phyloP scores from a whole-genome alignment of 257 asterid genomes.

The Salvia miltiorrhiza region DNA sequence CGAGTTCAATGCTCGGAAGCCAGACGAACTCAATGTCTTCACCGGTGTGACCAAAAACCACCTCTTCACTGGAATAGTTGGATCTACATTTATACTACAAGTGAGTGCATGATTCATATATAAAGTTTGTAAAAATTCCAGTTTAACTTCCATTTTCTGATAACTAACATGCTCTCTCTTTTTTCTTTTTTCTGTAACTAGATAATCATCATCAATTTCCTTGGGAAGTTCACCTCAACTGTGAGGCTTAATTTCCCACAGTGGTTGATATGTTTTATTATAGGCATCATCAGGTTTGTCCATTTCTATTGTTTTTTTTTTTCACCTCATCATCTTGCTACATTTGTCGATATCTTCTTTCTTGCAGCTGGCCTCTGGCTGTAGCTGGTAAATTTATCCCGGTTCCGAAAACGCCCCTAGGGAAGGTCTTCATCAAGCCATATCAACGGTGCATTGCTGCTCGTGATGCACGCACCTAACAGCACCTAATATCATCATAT shows the following conservation, averaged over 20 bases:
- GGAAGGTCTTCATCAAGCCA: conserved; percentile 67
- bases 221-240: conserved; percentile 70
- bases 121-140: neutral
- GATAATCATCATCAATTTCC: conserved; percentile 75
- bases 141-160: conserved; percentile 2
- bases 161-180: conserved; percentile 17
- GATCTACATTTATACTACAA: conserved; percentile 72
- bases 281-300: conserved; percentile 69
- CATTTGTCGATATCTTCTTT: neutral
- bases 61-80: conserved; percentile 81
- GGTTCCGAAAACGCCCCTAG: conserved; percentile 84
- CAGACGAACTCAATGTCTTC: conserved; percentile 75
- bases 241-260: conserved; percentile 45
- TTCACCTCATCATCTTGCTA: neutral
- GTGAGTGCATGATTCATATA: conserved; percentile 29
- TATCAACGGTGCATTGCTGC: conserved; percentile 64
- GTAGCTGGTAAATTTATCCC: conserved; percentile 71
- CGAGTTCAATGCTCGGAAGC: conserved; percentile 87
- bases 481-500: conserved; percentile 17
- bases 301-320: neutral
- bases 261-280: conserved; percentile 66
- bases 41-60: conserved; percentile 75
- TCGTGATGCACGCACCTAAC: conserved; percentile 33
- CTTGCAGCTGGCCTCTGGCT: conserved; percentile 94
- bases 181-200: conserved; percentile 13